Evolutionary conservation across 2,329 filamentous ascomycete species (phyloP), one percentile per base, ranked within the genome.

Genomic region (Aschersonia sp.): DNA sequence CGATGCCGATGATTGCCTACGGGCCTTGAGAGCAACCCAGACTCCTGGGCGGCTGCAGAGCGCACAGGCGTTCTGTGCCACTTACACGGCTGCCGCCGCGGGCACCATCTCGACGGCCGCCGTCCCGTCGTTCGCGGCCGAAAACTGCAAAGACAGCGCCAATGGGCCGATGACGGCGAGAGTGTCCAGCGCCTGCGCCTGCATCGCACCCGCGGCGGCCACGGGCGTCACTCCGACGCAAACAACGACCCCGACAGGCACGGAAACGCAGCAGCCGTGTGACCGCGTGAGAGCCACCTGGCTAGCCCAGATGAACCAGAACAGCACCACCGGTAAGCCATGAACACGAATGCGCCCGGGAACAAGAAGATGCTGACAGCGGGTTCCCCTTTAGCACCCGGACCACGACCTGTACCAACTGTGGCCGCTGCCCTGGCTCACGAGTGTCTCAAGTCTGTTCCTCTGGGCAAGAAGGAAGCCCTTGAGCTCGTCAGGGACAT

Each of bases 381-480:
- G 7, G 2, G 4, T 37, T 37, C 8, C 33, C 4, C 22, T 22
- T 22, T 22, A 22, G 22, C 22, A 12, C 2, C 33, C 7, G 4
- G 4, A 12, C 33, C 8, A 37, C 7, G 42, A 59, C 61, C 56
- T 14, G 52, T 51, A 4, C 56, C 62, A 5, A 62, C 58, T n/a
- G 57, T 69, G 14, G 53, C 63, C 1, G 66, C 63, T 42, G 62
- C 42, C 6, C 44, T 55, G n/a, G 67, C 67, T 0, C 55, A 61
- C 43, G 60, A 63, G 5, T 70, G 67, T 47, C 55, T 69, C 4
- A 54, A 60, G 12, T 58, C 65, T 6, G 65, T 69, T 5, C 67
- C 67, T 11, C 63, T 67, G 50, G 59, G 61, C 47, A 58, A 56
- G 6, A 53, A 59, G 6, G 60, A 59, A 6, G 67, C 63, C 1